phyloP scores from a whole-genome alignment of 306 rosid species.

The Lithocarpus polystachyus region DNA sequence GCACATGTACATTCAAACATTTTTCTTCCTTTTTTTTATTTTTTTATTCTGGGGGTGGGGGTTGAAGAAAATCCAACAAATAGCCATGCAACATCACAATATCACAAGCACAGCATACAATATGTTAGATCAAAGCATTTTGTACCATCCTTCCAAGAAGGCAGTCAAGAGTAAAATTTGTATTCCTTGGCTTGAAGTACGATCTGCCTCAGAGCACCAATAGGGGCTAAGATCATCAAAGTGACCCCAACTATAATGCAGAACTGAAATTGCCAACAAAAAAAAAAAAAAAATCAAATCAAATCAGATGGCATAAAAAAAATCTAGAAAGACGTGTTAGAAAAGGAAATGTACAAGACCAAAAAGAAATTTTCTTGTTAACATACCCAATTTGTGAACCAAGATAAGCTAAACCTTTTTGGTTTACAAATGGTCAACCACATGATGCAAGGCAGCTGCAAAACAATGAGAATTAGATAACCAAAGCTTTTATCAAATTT shows the following conservation, averaged over 20 bases:
- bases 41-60: too few relatives aligned
- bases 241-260: conserved; percentile 20
- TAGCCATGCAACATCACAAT: not conserved
- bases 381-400: conserved; percentile 39
- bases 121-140: not conserved
- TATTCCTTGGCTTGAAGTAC: conserved; percentile 17
- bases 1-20: too few relatives aligned
- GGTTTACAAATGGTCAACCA: conserved; percentile 40
- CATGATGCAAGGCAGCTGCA: conserved; percentile 49
- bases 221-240: conserved; percentile 24
- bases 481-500: not conserved
- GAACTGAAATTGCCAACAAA: not conserved
- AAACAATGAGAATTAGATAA: not conserved
- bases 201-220: conserved; percentile 28
- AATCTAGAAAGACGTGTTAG: not conserved
- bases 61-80: too few relatives aligned
- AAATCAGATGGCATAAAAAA: not conserved
- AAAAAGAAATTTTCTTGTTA: not conserved
- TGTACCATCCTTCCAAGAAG: not conserved
- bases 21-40: too few relatives aligned
- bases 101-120: not conserved
- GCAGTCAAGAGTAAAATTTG: conserved; percentile 20
- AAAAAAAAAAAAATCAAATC: not conserved
- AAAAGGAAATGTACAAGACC: too few relatives aligned
- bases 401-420: conserved; percentile 31